A percentile compares a stretch with the other conserved stretches of the same genome.
Evolutionary conservation across 2,329 filamentous ascomycete species (phyloP).

Genomic region (Periconia sp.): DNA sequence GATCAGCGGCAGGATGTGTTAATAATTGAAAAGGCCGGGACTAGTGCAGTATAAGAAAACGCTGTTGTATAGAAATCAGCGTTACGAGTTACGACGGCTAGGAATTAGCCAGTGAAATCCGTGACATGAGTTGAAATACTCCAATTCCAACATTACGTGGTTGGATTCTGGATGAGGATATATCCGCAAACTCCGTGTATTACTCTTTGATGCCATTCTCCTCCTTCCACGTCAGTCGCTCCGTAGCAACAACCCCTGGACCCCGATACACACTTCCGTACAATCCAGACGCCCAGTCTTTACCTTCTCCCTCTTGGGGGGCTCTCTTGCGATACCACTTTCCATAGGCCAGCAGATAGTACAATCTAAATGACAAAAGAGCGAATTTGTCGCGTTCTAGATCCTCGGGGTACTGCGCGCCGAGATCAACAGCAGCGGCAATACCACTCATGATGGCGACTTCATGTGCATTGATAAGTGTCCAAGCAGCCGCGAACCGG

Average conservation of each 20-base stretch:
- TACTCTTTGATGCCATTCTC: slow-evolving; percentile 38
- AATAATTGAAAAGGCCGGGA: no score
- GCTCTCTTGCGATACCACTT: slow-evolving; percentile 58
- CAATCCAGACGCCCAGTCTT: slow-evolving; percentile 58
- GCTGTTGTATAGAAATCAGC: no score
- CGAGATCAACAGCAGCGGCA: slow-evolving; percentile 68
- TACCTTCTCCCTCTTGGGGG: slow-evolving; percentile 52
- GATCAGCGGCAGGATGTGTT: no score
- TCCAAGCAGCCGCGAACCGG: slow-evolving; percentile 68
- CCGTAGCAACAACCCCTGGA: slow-evolving; percentile 56
- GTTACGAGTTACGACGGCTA: no score
- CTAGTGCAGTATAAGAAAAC: no score
- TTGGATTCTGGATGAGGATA: no score
- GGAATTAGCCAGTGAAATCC: no score
- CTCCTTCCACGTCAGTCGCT: slow-evolving; percentile 58
- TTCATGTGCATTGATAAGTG: slow-evolving; percentile 70
- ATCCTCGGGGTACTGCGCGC: slow-evolving; percentile 65
- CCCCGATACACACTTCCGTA: slow-evolving; percentile 64
- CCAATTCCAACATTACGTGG: no score
- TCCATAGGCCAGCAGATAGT: slow-evolving; percentile 63
- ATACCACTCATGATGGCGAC: slow-evolving; percentile 71
- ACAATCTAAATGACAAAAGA: slow-evolving; percentile 61
- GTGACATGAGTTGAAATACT: no score
- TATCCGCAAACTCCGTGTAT: background rate
- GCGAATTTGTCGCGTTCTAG: slow-evolving; percentile 65